phyloP scores from a whole-genome alignment of 164 flowering plant species.

The Dillenia suffruticosa region DNA sequence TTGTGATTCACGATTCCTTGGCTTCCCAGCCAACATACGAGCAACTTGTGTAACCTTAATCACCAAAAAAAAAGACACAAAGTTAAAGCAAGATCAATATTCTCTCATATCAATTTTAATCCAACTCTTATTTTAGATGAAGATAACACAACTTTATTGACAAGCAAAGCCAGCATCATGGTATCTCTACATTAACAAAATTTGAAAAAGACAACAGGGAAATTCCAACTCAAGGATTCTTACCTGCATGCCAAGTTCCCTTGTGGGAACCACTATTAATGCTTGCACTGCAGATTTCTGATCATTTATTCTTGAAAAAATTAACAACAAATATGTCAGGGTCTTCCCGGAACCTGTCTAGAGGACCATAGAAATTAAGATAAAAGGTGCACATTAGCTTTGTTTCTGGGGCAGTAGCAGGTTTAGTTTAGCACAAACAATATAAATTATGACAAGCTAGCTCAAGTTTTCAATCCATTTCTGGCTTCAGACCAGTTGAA shows the following conservation, averaged over 20 bases:
- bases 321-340: conserved; percentile 69
- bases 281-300: conserved; percentile 80
- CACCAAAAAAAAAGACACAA: not conserved
- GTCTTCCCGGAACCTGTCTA: conserved; percentile 99
- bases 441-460: too few relatives aligned
- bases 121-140: too few relatives aligned
- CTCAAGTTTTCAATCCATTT: too few relatives aligned
- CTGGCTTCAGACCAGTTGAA: too few relatives aligned
- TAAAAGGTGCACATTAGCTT: conserved; percentile 4
- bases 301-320: conserved; percentile 58
- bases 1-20: conserved; percentile 31
- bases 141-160: too few relatives aligned
- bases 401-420: not conserved
- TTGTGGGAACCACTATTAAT: conserved; percentile 82
- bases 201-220: not conserved
- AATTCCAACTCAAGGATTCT: conserved; percentile 9
- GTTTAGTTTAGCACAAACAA: too few relatives aligned
- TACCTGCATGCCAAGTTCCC: conserved; percentile 98
- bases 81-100: conserved; percentile 1
- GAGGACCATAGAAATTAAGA: conserved; percentile 19
- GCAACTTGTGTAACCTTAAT: conserved; percentile 88
- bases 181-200: not conserved
- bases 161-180: too few relatives aligned
- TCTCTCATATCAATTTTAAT: too few relatives aligned
- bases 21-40: conserved; percentile 63